These are phyloP conservation scores for Galerina sulciceps DNA, from an alignment of 768 basidiomycete genomes.

Conservation along the genomic window DNA sequence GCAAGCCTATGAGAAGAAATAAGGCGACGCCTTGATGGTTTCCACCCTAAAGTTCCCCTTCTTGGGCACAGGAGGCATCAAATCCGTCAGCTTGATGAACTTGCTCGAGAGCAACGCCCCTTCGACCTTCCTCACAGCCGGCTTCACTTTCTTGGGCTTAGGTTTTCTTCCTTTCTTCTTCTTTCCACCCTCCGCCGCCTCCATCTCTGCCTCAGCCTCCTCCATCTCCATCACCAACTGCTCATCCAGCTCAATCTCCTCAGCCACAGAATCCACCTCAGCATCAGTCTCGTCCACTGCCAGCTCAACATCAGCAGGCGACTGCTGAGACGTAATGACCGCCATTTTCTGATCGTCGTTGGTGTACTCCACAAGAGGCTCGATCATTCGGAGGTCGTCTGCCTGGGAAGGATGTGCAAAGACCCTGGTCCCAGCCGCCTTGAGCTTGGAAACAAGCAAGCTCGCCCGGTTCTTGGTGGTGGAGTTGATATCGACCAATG, in stretches of 20 bases:
- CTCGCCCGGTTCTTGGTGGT: conserved; percentile 6
- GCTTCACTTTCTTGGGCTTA: not conserved
- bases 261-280: conserved; percentile 14
- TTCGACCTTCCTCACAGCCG: conserved; percentile 26
- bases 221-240: conserved; percentile 15
- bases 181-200: conserved; percentile 24
- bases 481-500: conserved; percentile 50
- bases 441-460: conserved; percentile 42
- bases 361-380: conserved; percentile 39
- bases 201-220: conserved; percentile 16
- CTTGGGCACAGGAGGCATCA: conserved; percentile 81
- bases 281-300: conserved; percentile 25
- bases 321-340: conserved; percentile 24
- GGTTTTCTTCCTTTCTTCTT: not conserved
- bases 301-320: conserved; percentile 17
- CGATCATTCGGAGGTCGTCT: conserved; percentile 30
- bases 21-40: conserved; percentile 78
- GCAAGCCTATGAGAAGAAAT: conserved; percentile 86
- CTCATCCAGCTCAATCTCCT: conserved; percentile 6
- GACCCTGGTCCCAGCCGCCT: conserved; percentile 48
- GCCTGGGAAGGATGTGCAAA: conserved; percentile 46
- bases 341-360: conserved; percentile 37
- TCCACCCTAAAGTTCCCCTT: conserved; percentile 88
- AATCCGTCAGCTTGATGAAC: conserved; percentile 74
- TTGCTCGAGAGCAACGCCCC: conserved; percentile 44